Conservation (phyloP, 257 asterid species). For the Lantana camara region DNA sequence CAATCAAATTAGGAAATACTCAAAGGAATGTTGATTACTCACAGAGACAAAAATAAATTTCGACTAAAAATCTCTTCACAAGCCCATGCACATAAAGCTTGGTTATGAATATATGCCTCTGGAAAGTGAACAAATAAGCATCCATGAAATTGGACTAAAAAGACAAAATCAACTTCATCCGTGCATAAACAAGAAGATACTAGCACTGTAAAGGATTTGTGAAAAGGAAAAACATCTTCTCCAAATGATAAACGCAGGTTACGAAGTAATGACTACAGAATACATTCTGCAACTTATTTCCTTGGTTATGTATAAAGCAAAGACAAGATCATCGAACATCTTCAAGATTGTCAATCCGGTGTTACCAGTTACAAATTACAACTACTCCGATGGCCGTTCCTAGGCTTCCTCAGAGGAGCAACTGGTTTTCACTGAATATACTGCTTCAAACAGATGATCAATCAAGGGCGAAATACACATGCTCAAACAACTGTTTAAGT, state of each 20-base stretch:
- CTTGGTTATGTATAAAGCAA: neutral
- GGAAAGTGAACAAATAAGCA: neutral
- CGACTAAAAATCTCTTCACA: neutral
- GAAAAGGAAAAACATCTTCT: neutral
- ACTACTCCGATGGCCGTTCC: neutral
- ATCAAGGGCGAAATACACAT: neutral
- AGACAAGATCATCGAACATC: neutral
- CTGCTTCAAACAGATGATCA: neutral
- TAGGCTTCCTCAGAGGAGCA: neutral
- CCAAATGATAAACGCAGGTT: neutral
- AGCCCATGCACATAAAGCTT: neutral
- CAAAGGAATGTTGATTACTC: neutral
- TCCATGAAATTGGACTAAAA: neutral
- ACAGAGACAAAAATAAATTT: neutral
- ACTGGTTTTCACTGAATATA: neutral
- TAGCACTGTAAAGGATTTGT: neutral
- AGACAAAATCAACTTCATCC: neutral
- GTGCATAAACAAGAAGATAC: neutral
- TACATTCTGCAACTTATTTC: neutral
- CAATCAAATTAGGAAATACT: neutral
- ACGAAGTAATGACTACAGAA: too few relatives aligned
- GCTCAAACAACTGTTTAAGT: neutral
- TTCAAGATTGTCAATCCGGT: neutral
- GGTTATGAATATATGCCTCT: neutral
- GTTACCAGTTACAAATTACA: too few relatives aligned